These are phyloP conservation scores for Debaryomycetaceae sp. DNA, from an alignment of 1,139 yeast genomes.

Conservation along the genomic window DNA sequence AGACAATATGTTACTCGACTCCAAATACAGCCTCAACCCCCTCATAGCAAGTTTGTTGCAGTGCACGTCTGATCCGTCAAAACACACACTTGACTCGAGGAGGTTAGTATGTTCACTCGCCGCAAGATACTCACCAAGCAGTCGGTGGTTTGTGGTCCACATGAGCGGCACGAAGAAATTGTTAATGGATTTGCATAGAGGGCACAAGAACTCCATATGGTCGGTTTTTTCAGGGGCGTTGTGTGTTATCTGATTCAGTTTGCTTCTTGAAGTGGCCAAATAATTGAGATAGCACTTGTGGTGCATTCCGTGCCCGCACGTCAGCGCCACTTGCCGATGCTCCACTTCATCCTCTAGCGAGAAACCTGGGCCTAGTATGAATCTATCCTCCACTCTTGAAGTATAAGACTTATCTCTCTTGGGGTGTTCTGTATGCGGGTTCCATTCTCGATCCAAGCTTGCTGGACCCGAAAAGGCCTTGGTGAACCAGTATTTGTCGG, in stretches of 20 bases:
- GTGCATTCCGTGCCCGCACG: slow-evolving; percentile 96
- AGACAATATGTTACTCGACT: background rate
- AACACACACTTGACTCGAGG: slow-evolving; percentile 14
- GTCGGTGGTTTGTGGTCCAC: slow-evolving; percentile 31
- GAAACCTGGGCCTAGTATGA: slow-evolving; percentile 66
- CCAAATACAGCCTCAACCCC: background rate
- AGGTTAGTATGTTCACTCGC: slow-evolving; percentile 11
- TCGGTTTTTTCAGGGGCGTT: slow-evolving; percentile 69
- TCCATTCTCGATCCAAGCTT: slow-evolving; percentile 34
- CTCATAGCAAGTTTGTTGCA: slow-evolving; percentile 20
- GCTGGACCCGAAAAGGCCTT: slow-evolving; percentile 49
- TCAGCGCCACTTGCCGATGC: slow-evolving; percentile 49
- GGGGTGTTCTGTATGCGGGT: no score
- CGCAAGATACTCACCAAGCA: slow-evolving; percentile 13
- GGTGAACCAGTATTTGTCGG: slow-evolving; percentile 53
- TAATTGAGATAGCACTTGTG: slow-evolving; percentile 63
- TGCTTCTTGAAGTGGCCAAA: slow-evolving; percentile 38
- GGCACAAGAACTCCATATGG: slow-evolving; percentile 73
- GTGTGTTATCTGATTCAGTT: slow-evolving; percentile 67
- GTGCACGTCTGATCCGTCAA: slow-evolving; percentile 14
- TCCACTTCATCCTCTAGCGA: slow-evolving; percentile 30
- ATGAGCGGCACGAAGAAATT: slow-evolving; percentile 74
- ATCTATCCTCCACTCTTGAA: slow-evolving; percentile 20
- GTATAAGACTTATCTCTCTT: slow-evolving; percentile 17
- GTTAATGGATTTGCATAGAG: slow-evolving; percentile 80